phyloP scores from a whole-genome alignment of 164 flowering plant species.

The Cinnamomum chago region DNA sequence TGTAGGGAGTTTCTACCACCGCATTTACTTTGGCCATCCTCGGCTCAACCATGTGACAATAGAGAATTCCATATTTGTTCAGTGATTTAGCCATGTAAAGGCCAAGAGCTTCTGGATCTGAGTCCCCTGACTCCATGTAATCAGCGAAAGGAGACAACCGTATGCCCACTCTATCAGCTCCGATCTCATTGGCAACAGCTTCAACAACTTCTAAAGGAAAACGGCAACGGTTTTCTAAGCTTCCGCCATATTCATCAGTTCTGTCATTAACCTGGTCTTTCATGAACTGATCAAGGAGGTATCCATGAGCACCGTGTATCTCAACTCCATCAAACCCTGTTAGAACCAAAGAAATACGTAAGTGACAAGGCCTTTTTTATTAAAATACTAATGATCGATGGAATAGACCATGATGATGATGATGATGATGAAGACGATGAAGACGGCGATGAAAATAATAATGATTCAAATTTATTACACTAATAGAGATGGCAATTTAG shows the following conservation, averaged over 20 bases:
- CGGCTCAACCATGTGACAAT: slow-evolving; percentile 53
- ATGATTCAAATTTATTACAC: too few relatives aligned
- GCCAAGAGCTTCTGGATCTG: slow-evolving; percentile 46
- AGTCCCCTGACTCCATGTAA: slow-evolving; percentile 41
- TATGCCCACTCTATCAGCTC: slow-evolving; percentile 13
- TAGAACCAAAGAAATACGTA: not conserved
- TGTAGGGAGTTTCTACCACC: slow-evolving; percentile 20
- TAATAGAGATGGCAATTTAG: too few relatives aligned
- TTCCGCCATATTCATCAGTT: slow-evolving; percentile 6
- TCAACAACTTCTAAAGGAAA: slow-evolving; percentile 8
- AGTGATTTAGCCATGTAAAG: slow-evolving; percentile 45
- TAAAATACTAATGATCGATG: too few relatives aligned
- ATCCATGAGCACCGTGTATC: slow-evolving; percentile 41
- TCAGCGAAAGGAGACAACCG: slow-evolving; percentile 7
- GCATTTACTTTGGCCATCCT: slow-evolving; percentile 32
- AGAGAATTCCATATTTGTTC: slow-evolving; percentile 38
- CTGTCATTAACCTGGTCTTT: slow-evolving; percentile 30
- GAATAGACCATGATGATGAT: too few relatives aligned
- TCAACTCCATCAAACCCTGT: slow-evolving; percentile 63
- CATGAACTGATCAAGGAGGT: slow-evolving; percentile 36
- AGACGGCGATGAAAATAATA: too few relatives aligned
- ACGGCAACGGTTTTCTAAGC: slow-evolving; percentile 13
- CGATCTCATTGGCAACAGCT: slow-evolving; percentile 6
- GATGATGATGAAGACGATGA: too few relatives aligned
- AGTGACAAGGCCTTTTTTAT: not conserved